phyloP scores from a whole-genome alignment of 2,329 filamentous ascomycete genomes.

The Arachnomyces sp. region DNA sequence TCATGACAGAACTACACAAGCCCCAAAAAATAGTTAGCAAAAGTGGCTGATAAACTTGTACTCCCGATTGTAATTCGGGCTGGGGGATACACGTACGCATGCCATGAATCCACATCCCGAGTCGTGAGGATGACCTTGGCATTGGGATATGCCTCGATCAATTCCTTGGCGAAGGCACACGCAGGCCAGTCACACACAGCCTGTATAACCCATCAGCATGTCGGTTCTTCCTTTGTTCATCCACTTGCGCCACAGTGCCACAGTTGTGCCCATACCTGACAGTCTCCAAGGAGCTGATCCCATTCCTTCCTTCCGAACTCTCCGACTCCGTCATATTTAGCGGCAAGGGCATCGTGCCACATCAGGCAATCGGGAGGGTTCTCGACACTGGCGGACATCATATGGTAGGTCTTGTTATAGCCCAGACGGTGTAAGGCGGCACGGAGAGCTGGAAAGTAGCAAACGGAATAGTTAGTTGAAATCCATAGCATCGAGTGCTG shows the following conservation, averaged over 20 bases:
- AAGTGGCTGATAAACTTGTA: too few relatives aligned
- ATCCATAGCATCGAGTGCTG: conserved; percentile 7
- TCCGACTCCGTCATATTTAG: conserved; percentile 55
- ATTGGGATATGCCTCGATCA: conserved; percentile 64
- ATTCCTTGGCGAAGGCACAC: conserved; percentile 60
- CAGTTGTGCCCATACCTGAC: conserved; percentile 31
- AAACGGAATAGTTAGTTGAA: neutral
- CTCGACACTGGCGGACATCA: conserved; percentile 63
- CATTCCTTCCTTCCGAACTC: conserved; percentile 60
- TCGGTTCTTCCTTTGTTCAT: conserved; percentile 8
- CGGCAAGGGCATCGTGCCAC: conserved; percentile 62
- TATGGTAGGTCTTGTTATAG: conserved; percentile 64
- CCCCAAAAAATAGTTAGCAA: neutral
- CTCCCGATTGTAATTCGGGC: too few relatives aligned
- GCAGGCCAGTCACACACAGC: conserved; percentile 64
- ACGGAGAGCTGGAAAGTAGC: conserved; percentile 49
- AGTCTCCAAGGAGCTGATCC: conserved; percentile 60
- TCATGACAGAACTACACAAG: conserved; percentile 52
- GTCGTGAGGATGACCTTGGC: conserved; percentile 64
- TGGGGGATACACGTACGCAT: conserved; percentile 30
- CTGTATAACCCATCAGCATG: conserved; percentile 18
- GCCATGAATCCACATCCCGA: conserved; percentile 60
- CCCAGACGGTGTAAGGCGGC: conserved; percentile 59
- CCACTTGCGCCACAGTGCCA: neutral
- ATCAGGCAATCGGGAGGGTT: conserved; percentile 60